Conservation (phyloP, 495 filamentous ascomycete species). For the Friedmanniomyces simplex region DNA sequence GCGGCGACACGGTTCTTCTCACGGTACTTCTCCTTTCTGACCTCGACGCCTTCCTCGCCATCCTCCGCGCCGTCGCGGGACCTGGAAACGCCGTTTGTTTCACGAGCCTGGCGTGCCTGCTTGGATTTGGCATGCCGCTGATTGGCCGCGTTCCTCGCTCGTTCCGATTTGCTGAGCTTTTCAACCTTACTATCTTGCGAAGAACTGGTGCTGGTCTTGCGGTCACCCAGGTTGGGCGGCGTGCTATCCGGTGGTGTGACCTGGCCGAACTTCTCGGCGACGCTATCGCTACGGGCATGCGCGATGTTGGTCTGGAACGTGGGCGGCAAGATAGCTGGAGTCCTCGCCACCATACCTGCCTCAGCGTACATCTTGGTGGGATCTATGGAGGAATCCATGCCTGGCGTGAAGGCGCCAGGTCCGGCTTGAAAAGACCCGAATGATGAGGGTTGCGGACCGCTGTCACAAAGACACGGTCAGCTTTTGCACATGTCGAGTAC, state of each 20-base stretch:
- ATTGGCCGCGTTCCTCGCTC: constrained; percentile 19
- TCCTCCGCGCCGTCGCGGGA: background rate
- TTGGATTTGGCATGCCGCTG: constrained; percentile 12
- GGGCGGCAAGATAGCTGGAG: background rate
- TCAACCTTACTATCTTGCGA: background rate
- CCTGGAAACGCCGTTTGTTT: background rate
- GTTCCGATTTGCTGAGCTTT: constrained; percentile 7
- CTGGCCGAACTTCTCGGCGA: constrained; percentile 12
- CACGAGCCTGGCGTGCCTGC: background rate
- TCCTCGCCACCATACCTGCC: background rate
- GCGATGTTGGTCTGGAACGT: constrained; percentile 6
- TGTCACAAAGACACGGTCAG: background rate
- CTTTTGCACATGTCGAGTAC: background rate
- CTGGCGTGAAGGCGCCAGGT: background rate
- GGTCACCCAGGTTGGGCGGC: background rate
- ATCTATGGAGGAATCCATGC: background rate
- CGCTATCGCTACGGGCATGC: background rate
- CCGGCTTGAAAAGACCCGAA: background rate
- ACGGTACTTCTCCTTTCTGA: constrained; percentile 40
- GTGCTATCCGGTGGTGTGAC: constrained; percentile 17
- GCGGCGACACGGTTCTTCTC: constrained; percentile 78
- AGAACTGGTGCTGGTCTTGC: background rate
- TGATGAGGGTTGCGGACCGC: background rate
- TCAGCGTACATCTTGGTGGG: background rate
- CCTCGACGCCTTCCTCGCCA: constrained; percentile 3